These are phyloP conservation scores for Curvularia eragrostidis DNA, from an alignment of 2,329 filamentous ascomycete genomes.

Conservation along the genomic window DNA sequence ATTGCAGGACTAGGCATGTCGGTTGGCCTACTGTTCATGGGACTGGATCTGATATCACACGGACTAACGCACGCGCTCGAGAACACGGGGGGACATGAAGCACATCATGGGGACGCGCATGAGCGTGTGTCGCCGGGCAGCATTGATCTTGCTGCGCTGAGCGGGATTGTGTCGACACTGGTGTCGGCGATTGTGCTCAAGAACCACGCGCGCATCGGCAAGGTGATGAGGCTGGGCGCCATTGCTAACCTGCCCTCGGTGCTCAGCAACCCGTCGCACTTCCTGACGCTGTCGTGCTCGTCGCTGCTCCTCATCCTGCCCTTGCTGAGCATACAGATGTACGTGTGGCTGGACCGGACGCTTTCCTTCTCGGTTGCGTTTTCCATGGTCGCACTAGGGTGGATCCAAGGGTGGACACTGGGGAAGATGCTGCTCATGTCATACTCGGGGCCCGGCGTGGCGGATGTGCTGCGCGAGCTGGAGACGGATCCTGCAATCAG, in stretches of 20 bases:
- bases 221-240: slow-evolving; percentile 85
- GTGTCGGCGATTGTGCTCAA: slow-evolving; percentile 85
- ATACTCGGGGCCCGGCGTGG: slow-evolving; percentile 68
- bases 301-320: slow-evolving; percentile 80
- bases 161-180: slow-evolving; percentile 82
- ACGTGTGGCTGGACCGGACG: slow-evolving; percentile 81
- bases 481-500: slow-evolving; percentile 78
- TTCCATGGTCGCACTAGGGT: slow-evolving; percentile 87
- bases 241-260: slow-evolving; percentile 82
- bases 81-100: slow-evolving; percentile 69
- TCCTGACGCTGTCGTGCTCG: slow-evolving; percentile 89
- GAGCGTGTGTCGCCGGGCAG: slow-evolving; percentile 74
- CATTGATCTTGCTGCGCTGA: slow-evolving; percentile 79
- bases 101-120: slow-evolving; percentile 73
- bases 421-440: slow-evolving; percentile 97
- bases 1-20: slow-evolving; percentile 96
- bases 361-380: slow-evolving; percentile 82
- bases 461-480: slow-evolving; percentile 82
- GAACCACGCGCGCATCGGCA: slow-evolving; percentile 91
- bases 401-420: slow-evolving; percentile 81
- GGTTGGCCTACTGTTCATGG: slow-evolving; percentile 95
- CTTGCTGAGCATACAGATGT: slow-evolving; percentile 79
- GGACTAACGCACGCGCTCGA: slow-evolving; percentile 93
- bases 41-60: slow-evolving; percentile 92
- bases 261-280: slow-evolving; percentile 94